phyloP scores from a whole-genome alignment of 441 rosid genomes.

The Cnidoscolus chayamansa region DNA sequence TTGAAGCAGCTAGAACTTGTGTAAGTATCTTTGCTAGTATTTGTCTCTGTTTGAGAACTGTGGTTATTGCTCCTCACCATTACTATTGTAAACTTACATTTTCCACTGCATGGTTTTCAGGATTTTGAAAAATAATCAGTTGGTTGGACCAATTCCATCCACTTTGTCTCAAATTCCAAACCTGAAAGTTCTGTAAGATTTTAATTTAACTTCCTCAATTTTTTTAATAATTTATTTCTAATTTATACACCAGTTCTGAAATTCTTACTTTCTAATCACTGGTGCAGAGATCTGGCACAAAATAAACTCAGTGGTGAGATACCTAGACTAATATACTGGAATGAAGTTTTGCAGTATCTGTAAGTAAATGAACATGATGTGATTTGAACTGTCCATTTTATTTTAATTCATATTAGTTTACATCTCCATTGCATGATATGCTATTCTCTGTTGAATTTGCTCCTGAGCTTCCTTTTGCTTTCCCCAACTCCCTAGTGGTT shows the following conservation, averaged over 20 bases:
- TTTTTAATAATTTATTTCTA: background rate
- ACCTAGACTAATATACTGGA: slow-evolving; percentile 94
- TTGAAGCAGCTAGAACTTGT: slow-evolving; percentile 71
- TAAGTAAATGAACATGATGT: slow-evolving; percentile 35
- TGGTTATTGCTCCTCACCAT: background rate
- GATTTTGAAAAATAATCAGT: slow-evolving; percentile 72
- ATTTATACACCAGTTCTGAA: slow-evolving; percentile 7
- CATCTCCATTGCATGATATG: background rate
- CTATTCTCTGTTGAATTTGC: slow-evolving; percentile 5
- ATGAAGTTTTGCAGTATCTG: slow-evolving; percentile 95
- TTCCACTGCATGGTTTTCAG: slow-evolving; percentile 32
- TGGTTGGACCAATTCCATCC: slow-evolving; percentile 85
- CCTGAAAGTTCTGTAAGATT: slow-evolving; percentile 70
- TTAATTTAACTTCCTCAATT: background rate
- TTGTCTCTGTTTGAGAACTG: background rate
- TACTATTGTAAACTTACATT: background rate
- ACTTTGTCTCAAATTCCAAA: slow-evolving; percentile 91
- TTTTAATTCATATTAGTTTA: background rate
- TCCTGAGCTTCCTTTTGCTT: background rate
- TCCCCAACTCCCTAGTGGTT: slow-evolving; percentile 42
- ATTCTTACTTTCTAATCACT: slow-evolving; percentile 4
- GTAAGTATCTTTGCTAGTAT: slow-evolving; percentile 42
- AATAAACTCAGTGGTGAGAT: slow-evolving; percentile 84
- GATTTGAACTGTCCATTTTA: background rate
- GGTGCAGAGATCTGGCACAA: slow-evolving; percentile 78